These are phyloP conservation scores for Chlamydomonas eustigma DNA, from an alignment of 139 green algal genomes.

Conservation along the genomic window DNA sequence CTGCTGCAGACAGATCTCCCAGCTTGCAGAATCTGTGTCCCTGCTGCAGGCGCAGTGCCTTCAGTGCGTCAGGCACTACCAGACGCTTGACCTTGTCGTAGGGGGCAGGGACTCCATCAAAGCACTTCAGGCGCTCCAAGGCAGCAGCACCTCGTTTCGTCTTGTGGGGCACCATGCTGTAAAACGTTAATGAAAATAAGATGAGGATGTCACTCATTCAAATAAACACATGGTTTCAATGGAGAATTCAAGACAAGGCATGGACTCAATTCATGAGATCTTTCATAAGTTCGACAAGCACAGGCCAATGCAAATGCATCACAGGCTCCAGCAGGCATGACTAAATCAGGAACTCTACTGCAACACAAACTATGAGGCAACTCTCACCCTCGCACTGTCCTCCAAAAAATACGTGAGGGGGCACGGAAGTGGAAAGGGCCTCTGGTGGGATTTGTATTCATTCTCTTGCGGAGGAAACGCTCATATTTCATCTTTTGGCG, in stretches of 20 bases:
- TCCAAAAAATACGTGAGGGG: constrained; percentile 87
- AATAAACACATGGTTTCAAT: no score
- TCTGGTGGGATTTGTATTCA: constrained; percentile 87
- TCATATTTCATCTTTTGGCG: constrained; percentile 97
- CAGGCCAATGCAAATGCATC: no score
- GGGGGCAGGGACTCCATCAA: constrained; percentile 89
- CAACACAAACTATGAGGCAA: no score
- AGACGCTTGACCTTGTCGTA: constrained; percentile 93
- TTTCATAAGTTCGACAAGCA: no score
- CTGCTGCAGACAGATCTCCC: constrained; percentile 73
- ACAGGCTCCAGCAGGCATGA: no score
- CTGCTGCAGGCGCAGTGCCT: constrained; percentile 90
- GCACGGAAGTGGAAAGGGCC: constrained; percentile 94
- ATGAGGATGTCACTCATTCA: no score
- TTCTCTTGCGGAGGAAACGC: constrained; percentile 89
- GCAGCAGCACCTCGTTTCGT: constrained; percentile 84
- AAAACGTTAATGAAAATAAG: no score
- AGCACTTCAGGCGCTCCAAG: constrained; percentile 93
- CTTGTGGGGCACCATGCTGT: constrained; percentile 99
- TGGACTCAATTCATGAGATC: no score
- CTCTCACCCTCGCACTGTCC: constrained; percentile 79
- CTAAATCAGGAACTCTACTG: no score
- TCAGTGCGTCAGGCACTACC: constrained; percentile 96
- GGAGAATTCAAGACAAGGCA: no score
- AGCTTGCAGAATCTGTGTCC: constrained; percentile 91